Conservation (phyloP, 2,329 filamentous ascomycete species). For the Aspergillus sp. region DNA sequence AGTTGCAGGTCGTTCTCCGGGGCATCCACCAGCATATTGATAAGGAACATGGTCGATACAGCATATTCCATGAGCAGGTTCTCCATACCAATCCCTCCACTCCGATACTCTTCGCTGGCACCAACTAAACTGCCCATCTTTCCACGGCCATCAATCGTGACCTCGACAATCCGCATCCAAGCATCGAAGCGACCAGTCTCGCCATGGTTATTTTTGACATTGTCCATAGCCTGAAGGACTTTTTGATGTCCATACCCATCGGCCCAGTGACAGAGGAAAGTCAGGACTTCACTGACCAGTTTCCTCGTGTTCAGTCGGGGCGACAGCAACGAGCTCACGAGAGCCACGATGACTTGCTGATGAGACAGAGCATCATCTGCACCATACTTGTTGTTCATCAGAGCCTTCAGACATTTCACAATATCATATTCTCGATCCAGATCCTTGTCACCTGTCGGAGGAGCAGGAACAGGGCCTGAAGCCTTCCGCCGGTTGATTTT, state of each 20-base stretch:
- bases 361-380: conserved; percentile 92
- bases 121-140: conserved; percentile 99
- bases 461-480: conserved; percentile 65
- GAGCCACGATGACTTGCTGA: conserved; percentile 82
- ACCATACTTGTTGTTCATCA: conserved; percentile 99
- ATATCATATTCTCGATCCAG: conserved; percentile 94
- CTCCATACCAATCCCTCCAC: conserved; percentile 96
- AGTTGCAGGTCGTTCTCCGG: conserved; percentile 85
- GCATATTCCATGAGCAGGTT: conserved; percentile 99
- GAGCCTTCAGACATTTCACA: conserved; percentile 90
- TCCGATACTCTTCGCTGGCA: conserved; percentile 92
- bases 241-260: conserved; percentile 86
- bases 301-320: conserved; percentile 88
- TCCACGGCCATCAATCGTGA: conserved; percentile 91
- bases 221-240: conserved; percentile 89
- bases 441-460: conserved; percentile 68
- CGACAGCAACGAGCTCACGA: conserved; percentile 83
- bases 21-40: conserved; percentile 95
- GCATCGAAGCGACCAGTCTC: conserved; percentile 96
- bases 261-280: conserved; percentile 93
- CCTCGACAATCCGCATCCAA: conserved; percentile 98
- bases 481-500: conserved; percentile 90
- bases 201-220: conserved; percentile 79
- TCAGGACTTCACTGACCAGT: conserved; percentile 91
- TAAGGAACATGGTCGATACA: conserved; percentile 85